Percentiles rank a stretch among this genome's conserved stretches.
phyloP scores from a whole-genome alignment of 2,329 filamentous ascomycete genomes.

The Alternaria sp. region DNA sequence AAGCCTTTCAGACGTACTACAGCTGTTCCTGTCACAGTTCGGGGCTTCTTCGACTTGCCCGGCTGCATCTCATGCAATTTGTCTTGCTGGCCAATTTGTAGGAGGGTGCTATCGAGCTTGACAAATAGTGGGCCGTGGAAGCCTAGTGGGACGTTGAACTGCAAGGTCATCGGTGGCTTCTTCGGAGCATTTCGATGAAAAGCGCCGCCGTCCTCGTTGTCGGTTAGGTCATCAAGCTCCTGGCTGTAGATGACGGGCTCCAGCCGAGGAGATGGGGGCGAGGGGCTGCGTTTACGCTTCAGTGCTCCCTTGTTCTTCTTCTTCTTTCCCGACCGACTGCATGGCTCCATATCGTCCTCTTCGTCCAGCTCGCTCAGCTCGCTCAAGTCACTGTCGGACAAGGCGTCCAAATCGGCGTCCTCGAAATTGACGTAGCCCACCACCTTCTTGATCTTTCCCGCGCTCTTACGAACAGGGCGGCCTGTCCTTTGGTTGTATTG shows the following conservation, averaged over 20 bases:
- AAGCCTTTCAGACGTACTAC: constrained; percentile 30
- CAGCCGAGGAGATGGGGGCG: constrained; percentile 47
- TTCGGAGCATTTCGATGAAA: constrained; percentile 27
- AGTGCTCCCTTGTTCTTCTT: constrained; percentile 40
- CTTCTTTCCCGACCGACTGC: constrained; percentile 23
- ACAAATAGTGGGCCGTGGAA: constrained; percentile 58
- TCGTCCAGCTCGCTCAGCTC: constrained; percentile 31
- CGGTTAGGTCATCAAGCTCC: constrained; percentile 39
- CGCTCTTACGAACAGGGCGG: constrained; percentile 54
- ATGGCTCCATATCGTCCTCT: constrained; percentile 36
- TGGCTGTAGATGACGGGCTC: constrained; percentile 46
- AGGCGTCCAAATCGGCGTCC: constrained; percentile 44
- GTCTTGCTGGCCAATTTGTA: constrained; percentile 24
- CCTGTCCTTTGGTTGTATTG: constrained; percentile 54
- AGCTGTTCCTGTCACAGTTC: background rate
- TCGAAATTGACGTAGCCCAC: constrained; percentile 54
- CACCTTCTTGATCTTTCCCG: constrained; percentile 46
- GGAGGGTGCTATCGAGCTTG: constrained; percentile 49
- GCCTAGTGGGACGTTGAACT: constrained; percentile 58
- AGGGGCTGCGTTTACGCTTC: constrained; percentile 50
- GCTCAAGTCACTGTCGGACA: constrained; percentile 23
- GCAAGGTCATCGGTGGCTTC: constrained; percentile 50
- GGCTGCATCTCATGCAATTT: constrained; percentile 30
- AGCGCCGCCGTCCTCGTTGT: constrained; percentile 35
- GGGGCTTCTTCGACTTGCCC: constrained; percentile 21